Conservation (phyloP, 2,329 filamentous ascomycete genomes). For the Lecanosticta acicola region DNA sequence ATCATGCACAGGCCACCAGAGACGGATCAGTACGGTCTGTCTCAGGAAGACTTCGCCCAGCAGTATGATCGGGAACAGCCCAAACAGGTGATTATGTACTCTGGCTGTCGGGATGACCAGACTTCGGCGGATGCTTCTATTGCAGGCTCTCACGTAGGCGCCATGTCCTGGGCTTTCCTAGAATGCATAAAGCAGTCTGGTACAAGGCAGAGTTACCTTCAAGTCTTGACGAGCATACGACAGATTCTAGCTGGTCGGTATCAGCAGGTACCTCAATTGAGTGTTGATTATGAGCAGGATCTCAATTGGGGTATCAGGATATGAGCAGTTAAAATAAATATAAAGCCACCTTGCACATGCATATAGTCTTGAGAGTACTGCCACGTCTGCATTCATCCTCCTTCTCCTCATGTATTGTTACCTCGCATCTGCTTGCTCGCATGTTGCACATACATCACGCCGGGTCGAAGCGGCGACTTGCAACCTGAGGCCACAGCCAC, state of each 20-base stretch:
- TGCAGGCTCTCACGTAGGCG: conserved; percentile 39
- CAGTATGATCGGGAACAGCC: conserved; percentile 39
- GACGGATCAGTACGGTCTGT: conserved; percentile 41
- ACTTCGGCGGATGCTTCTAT: conserved; percentile 47
- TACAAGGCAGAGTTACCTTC: conserved; percentile 36
- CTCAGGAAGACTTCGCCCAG: conserved; percentile 35
- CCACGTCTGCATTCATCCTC: too few species aligned
- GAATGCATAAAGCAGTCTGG: conserved; percentile 38
- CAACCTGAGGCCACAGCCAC: too few species aligned
- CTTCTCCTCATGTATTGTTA: too few species aligned
- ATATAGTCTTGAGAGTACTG: too few species aligned
- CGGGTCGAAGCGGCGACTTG: too few species aligned
- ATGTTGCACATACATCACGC: too few species aligned
- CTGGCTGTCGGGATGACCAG: conserved; percentile 48
- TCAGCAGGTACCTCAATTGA: conserved; percentile 42
- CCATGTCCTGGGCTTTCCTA: conserved; percentile 47
- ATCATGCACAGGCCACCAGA: conserved; percentile 43
- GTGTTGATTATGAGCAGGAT: conserved; percentile 39
- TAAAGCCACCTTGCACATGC: too few species aligned
- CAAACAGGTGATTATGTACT: conserved; percentile 49
- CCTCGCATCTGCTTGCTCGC: too few species aligned
- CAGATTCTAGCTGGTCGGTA: conserved; percentile 38
- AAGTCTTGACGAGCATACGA: conserved; percentile 39
- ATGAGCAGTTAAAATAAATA: conserved; percentile 5
- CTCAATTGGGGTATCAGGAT: conserved; percentile 31